These are phyloP conservation scores for Lentinula detonsa DNA, from an alignment of 768 basidiomycete genomes.

Conservation along the genomic window DNA sequence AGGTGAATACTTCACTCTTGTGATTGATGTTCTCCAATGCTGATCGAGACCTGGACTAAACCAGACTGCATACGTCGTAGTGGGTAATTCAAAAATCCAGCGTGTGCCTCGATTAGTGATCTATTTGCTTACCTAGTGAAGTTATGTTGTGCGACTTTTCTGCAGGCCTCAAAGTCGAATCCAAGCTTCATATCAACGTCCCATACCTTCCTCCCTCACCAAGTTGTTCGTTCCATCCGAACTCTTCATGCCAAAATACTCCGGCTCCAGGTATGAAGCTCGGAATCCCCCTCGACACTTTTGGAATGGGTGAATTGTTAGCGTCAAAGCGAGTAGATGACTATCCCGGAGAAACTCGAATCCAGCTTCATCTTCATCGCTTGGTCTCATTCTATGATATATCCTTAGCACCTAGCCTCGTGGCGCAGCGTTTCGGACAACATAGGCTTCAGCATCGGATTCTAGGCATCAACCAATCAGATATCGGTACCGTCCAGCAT, in stretches of 20 bases:
- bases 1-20: conserved; percentile 11
- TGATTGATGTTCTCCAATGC: background rate
- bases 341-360: conserved; percentile 24
- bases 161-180: conserved; percentile 18
- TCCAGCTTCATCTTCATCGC: conserved; percentile 24
- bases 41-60: background rate
- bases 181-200: conserved; percentile 12
- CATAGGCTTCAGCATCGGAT: conserved; percentile 26
- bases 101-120: background rate
- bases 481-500: conserved; percentile 9
- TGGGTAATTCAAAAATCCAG: background rate
- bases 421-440: conserved; percentile 15
- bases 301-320: conserved; percentile 1
- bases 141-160: conserved; percentile 28
- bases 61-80: conserved; percentile 1
- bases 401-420: conserved; percentile 22
- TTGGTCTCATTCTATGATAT: conserved; percentile 32
- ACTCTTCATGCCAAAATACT: background rate
- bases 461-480: conserved; percentile 16
- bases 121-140: conserved; percentile 18
- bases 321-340: conserved; percentile 25
- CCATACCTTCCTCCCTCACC: background rate
- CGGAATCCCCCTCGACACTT: conserved; percentile 1
- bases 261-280: conserved; percentile 2
- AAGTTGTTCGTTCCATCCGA: background rate